Conservation (phyloP, 2,329 filamentous ascomycete species). For the Exutisphaerella laricina region DNA sequence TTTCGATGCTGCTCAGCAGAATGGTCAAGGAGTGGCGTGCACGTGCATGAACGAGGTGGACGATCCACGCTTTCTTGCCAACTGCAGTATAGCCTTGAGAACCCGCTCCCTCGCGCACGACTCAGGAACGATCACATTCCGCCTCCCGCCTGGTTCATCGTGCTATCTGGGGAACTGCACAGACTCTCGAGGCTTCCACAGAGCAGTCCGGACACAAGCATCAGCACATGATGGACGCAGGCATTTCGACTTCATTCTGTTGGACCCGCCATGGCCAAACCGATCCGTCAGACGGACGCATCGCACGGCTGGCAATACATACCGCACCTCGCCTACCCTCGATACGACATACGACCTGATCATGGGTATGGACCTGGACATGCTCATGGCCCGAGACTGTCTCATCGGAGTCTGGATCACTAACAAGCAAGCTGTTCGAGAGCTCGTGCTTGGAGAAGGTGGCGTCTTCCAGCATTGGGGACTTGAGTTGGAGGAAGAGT, state of each 20-base stretch:
- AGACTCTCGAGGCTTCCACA: slow-evolving; percentile 34
- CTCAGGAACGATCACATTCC: slow-evolving; percentile 16
- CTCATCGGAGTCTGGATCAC: slow-evolving; percentile 72
- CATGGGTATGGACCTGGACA: slow-evolving; percentile 44
- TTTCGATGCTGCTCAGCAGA: neutral
- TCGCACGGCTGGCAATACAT: slow-evolving; percentile 29
- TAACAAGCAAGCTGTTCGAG: slow-evolving; percentile 57
- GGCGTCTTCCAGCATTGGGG: slow-evolving; percentile 64
- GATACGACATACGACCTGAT: slow-evolving; percentile 42
- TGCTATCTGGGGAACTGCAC: slow-evolving; percentile 47
- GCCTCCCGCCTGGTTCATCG: slow-evolving; percentile 46
- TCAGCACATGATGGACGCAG: slow-evolving; percentile 40
- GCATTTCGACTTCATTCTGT: slow-evolving; percentile 60
- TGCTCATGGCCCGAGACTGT: slow-evolving; percentile 49
- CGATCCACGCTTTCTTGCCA: neutral
- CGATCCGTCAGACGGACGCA: slow-evolving; percentile 61
- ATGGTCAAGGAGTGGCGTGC: neutral
- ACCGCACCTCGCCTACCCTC: slow-evolving; percentile 38
- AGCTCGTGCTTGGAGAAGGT: slow-evolving; percentile 49
- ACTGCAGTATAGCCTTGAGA: neutral
- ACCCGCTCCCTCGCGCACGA: neutral
- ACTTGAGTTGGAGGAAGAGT: slow-evolving; percentile 61
- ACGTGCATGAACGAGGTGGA: neutral
- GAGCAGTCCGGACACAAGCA: slow-evolving; percentile 34
- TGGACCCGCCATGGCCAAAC: slow-evolving; percentile 81